These are phyloP conservation scores for Ophiobolus disseminans DNA, from an alignment of 2,329 filamentous ascomycete genomes.

Conservation along the genomic window DNA sequence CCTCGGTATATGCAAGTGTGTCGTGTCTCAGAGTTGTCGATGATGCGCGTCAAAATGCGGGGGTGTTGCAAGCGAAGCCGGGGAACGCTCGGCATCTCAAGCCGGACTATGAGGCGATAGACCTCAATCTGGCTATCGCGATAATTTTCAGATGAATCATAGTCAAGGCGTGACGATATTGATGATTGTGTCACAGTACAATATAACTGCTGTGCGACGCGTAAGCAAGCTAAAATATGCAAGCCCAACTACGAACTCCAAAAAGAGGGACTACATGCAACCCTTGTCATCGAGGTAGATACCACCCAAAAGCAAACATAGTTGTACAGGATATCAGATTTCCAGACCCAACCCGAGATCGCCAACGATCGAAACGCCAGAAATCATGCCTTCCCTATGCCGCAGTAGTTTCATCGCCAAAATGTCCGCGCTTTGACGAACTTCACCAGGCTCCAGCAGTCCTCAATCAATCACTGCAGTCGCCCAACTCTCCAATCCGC, in stretches of 20 bases:
- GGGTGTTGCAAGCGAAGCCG: slow-evolving; percentile 10
- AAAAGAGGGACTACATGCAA: slow-evolving; percentile 1
- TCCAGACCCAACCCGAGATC: slow-evolving; percentile 28
- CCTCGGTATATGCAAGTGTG: slow-evolving; percentile 20
- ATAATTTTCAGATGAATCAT: neutral
- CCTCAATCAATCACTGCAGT: slow-evolving; percentile 37
- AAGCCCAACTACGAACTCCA: neutral
- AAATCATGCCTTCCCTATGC: slow-evolving; percentile 18
- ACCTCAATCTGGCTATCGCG: neutral
- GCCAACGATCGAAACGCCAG: slow-evolving; percentile 22
- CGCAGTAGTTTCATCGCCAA: slow-evolving; percentile 18
- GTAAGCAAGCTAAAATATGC: slow-evolving; percentile 5
- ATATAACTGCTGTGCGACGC: neutral
- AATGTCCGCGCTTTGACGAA: slow-evolving; percentile 18
- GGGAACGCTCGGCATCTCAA: slow-evolving; percentile 17
- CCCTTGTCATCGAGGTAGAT: slow-evolving; percentile 5
- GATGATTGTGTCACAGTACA: neutral
- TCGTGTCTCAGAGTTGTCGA: neutral
- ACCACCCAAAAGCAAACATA: slow-evolving; percentile 23
- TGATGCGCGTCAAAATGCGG: slow-evolving; percentile 18
- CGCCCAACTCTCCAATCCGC: slow-evolving; percentile 38
- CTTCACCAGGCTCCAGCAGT: slow-evolving; percentile 8
- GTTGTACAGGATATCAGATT: slow-evolving; percentile 48
- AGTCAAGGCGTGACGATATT: neutral
- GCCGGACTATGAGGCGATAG: neutral